Base-by-base conservation (phyloP, 495 filamentous ascomycete species). In the Thermochaetoides thermophila region DNA sequence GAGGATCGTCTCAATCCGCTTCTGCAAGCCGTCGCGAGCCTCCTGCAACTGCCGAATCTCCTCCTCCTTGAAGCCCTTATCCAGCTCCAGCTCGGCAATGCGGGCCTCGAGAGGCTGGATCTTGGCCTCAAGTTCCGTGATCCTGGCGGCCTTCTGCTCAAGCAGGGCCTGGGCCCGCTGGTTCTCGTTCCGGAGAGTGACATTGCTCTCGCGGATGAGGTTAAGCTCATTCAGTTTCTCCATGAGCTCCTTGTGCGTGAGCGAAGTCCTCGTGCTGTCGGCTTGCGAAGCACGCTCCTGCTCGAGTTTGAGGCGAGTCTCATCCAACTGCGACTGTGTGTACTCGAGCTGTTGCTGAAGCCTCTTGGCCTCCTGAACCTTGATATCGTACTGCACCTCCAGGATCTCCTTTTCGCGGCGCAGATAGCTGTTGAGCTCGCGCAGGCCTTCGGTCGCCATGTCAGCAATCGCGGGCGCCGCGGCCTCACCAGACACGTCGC, bases 341-440 rank as follows among this genome's bases (percentile, higher is more conserved):
- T 94, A 81, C 32, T 92, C 79, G 13, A 95, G 65, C 43, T 96
- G 84, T 35, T 95, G 84, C 39, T 85, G 78, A 4, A 94, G 57
- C 17, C 91, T 71, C 53, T 84, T 91, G 32, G 70, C 64, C 48
- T 95, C 89, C 48, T 93, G 81, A 0, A 76, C 60, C 29, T 83
- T 82, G 20, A 94, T 67, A 40, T 95, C 84, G 38, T 82, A 83
- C 47, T 96, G 86, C 5, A 94, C 83, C 37, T 96, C 86, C 3
- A 95, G 74, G 44, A 99, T 96, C 46, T 96, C 86, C 59, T 95
- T 96, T 59, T 96, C 91, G 27, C 81, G 74, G n/a, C 91, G 76
- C 33, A 96, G 61, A 56, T 84, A 96, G 31, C 71, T 76, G 55
- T 91, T 85, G 24, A 96, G 68, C 46, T 94, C 84, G 35, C 86